Conservation (phyloP, 2,329 filamentous ascomycete genomes). For the Colletotrichum higginsianum region DNA sequence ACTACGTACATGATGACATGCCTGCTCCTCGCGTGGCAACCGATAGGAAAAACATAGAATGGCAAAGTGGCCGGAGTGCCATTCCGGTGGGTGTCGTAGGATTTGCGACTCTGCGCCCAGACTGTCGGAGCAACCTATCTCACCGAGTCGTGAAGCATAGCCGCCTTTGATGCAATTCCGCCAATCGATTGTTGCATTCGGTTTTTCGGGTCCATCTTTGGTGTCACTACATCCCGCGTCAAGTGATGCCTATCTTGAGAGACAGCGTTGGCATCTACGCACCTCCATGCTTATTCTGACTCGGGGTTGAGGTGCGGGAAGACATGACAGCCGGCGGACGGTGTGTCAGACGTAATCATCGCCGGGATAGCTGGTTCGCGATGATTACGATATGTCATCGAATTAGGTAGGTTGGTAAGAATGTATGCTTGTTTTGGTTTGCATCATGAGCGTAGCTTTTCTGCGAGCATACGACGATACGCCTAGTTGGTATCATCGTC, state of each 20-base stretch:
- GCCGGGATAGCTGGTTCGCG: not conserved
- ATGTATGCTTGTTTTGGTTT: not conserved
- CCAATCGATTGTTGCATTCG: not conserved
- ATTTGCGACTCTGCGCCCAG: slow-evolving; percentile 11
- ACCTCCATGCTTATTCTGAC: not conserved
- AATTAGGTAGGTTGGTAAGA: not conserved
- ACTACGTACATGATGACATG: slow-evolving; percentile 2
- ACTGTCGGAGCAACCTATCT: slow-evolving; percentile 24
- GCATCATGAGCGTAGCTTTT: not conserved
- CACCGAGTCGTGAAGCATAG: not conserved
- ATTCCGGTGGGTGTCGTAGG: not conserved
- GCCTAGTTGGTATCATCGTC: slow-evolving; percentile 53
- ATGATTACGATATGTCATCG: not conserved
- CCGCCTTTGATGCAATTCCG: not conserved
- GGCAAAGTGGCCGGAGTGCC: not conserved
- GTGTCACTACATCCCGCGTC: not conserved
- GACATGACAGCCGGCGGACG: not conserved
- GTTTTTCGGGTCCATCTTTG: not conserved
- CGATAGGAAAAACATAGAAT: not conserved
- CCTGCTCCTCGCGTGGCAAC: slow-evolving; percentile 31
- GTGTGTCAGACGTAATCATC: not conserved
- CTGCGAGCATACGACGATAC: not conserved
- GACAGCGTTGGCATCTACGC: too few relatives aligned
- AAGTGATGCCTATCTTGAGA: not conserved
- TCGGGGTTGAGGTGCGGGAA: not conserved